phyloP scores from a whole-genome alignment of 108 stramenopile genomes.

The Cyclotella cryptica region DNA sequence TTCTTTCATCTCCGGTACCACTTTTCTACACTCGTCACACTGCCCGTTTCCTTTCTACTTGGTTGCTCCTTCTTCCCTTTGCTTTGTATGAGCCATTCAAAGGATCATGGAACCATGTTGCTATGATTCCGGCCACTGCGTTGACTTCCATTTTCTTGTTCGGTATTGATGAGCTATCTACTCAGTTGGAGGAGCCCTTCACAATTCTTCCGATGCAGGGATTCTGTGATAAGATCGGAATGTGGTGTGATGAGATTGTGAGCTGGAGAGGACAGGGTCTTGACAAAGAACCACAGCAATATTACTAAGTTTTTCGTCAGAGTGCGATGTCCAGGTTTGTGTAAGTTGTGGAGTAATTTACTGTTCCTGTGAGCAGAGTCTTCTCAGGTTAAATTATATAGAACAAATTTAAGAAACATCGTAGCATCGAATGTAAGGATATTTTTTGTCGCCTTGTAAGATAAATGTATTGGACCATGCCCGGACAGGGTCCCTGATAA shows the following conservation, averaged over 20 bases:
- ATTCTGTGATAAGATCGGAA: constrained; percentile 77
- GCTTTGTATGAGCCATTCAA: constrained; percentile 78
- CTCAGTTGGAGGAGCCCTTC: constrained; percentile 89
- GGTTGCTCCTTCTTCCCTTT: constrained; percentile 79
- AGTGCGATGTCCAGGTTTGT: background rate
- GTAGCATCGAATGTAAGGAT: no score
- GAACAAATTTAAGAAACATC: no score
- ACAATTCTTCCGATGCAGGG: constrained; percentile 87
- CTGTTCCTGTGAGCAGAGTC: no score
- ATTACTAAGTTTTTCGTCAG: background rate
- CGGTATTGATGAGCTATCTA: constrained; percentile 88
- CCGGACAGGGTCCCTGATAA: constrained; percentile 34
- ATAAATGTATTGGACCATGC: no score
- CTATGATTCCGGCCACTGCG: constrained; percentile 74
- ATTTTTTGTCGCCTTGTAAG: no score
- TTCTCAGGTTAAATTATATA: no score
- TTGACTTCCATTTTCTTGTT: constrained; percentile 72
- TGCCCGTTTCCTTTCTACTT: constrained; percentile 79
- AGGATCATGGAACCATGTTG: constrained; percentile 77
- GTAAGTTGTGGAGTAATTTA: no score
- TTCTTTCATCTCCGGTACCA: constrained; percentile 76
- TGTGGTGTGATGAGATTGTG: constrained; percentile 45
- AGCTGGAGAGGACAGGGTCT: constrained; percentile 47
- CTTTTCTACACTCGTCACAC: constrained; percentile 80
- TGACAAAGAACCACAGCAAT: constrained; percentile 9